Conservation (phyloP, 106 monocot genomes). For the Narthecium ossifragum region DNA sequence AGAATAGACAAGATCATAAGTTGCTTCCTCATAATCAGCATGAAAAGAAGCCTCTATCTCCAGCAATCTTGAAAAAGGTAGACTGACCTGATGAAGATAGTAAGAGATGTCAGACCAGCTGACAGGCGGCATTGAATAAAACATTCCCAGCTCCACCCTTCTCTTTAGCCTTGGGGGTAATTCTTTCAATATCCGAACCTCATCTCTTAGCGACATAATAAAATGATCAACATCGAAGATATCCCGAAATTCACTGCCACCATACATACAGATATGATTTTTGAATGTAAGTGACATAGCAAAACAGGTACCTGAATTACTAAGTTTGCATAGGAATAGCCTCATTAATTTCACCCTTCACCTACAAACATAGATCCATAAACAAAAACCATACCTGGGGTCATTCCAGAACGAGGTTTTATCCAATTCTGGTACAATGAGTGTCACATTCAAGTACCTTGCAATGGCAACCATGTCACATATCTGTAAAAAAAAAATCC, state of each 20-base stretch:
- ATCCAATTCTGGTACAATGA: slow-evolving; percentile 60
- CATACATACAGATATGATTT: not conserved
- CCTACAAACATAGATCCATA: not conserved
- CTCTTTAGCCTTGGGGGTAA: slow-evolving; percentile 75
- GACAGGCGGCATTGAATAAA: slow-evolving; percentile 72
- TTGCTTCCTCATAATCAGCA: not conserved
- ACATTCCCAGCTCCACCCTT: slow-evolving; percentile 51
- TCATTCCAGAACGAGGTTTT: slow-evolving; percentile 55
- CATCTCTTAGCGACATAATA: slow-evolving; percentile 74
- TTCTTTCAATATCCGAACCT: slow-evolving; percentile 86
- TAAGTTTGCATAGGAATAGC: too few relatives aligned
- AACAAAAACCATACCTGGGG: slow-evolving; percentile 24
- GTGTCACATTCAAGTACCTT: slow-evolving; percentile 52
- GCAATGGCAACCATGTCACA: slow-evolving; percentile 73
- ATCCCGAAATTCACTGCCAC: slow-evolving; percentile 79
- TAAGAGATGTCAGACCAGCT: slow-evolving; percentile 95
- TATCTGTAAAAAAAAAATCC: slow-evolving; percentile 48
- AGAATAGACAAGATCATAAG: not conserved
- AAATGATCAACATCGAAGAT: slow-evolving; percentile 96
- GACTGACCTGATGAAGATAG: slow-evolving; percentile 57
- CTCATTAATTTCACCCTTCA: too few relatives aligned
- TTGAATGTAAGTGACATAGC: not conserved
- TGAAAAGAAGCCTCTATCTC: not conserved
- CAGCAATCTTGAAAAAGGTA: not conserved
- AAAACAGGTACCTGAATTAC: not conserved